A percentile compares a stretch with the other conserved stretches of the same genome.
Conservation (phyloP, 179 eudicot species). For the Heliamphora pulchella region DNA sequence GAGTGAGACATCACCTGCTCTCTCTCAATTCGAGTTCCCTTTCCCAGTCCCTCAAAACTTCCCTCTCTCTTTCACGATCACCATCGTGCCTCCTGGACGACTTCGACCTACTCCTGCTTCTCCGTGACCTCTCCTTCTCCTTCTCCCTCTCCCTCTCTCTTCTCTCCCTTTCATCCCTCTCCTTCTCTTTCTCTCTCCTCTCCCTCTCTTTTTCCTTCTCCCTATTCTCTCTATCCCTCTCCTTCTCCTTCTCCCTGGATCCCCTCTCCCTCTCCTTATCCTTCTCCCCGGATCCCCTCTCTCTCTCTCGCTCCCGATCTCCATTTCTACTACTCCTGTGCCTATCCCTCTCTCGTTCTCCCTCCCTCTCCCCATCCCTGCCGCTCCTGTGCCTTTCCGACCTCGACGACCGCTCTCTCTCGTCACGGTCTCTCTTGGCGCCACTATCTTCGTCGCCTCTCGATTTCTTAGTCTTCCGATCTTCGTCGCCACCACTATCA, state of each 20-base stretch:
- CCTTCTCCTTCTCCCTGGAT: conserved; percentile 27
- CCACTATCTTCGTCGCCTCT: conserved; percentile 36
- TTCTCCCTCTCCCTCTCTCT: conserved; percentile 25
- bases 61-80: conserved; percentile 48
- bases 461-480: conserved; percentile 35
- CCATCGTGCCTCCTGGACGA: conserved; percentile 27
- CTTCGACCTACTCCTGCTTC: conserved; percentile 33
- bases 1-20: conserved; percentile 35
- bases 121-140: conserved; percentile 35
- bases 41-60: conserved; percentile 41
- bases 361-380: conserved; percentile 29
- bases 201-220: conserved; percentile 22
- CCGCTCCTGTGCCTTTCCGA: conserved; percentile 24
- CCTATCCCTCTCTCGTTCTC: conserved; percentile 44
- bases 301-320: conserved; percentile 42
- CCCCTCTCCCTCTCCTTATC: conserved; percentile 28
- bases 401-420: conserved; percentile 20
- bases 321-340: conserved; percentile 43
- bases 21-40: conserved; percentile 54
- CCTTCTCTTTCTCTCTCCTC: conserved; percentile 31
- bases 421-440: conserved; percentile 22
- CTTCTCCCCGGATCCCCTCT: conserved; percentile 28
- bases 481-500: conserved; percentile 24
- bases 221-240: conserved; percentile 18
- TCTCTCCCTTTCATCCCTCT: conserved; percentile 31